Evolutionary conservation across 2,329 filamentous ascomycete species (phyloP).

Genomic region (Diaporthe velutina): DNA sequence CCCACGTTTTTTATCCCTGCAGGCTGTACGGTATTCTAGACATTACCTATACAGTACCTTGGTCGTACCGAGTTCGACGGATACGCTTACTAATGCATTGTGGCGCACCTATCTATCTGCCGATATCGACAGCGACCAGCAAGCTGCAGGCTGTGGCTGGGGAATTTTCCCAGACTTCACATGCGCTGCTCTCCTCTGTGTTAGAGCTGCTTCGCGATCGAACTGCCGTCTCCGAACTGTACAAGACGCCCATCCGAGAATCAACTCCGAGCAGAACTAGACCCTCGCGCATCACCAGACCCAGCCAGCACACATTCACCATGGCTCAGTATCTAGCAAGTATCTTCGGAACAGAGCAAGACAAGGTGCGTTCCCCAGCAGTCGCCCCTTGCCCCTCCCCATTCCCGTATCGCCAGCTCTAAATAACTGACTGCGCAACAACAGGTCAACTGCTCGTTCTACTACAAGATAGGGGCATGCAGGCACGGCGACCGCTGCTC

Average conservation of each 20-base stretch:
- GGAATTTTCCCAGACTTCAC: slow-evolving; percentile 21
- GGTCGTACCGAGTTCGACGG: not conserved
- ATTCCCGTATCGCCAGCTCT: not conserved
- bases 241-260: slow-evolving; percentile 31
- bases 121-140: slow-evolving; percentile 18
- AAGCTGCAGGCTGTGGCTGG: slow-evolving; percentile 9
- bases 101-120: slow-evolving; percentile 3
- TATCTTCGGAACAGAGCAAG: slow-evolving; percentile 99
- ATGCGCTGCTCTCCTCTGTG: slow-evolving; percentile 1
- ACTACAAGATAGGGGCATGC: slow-evolving; percentile 99
- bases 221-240: not conserved
- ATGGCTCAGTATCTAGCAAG: slow-evolving; percentile 99
- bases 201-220: not conserved
- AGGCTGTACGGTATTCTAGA: not conserved
- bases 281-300: slow-evolving; percentile 6
- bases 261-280: not conserved
- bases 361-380: slow-evolving; percentile 68
- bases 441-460: slow-evolving; percentile 96
- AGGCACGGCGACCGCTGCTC: slow-evolving; percentile 98
- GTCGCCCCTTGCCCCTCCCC: not conserved
- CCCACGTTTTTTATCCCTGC: not conserved
- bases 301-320: slow-evolving; percentile 41
- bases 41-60: too few species aligned
- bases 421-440: slow-evolving; percentile 41
- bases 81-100: slow-evolving; percentile 22